Evolutionary conservation across 345 rosid genomes (phyloP), one percentile per base, ranked within the genome.

Genomic region (Sisymbrium altissimum): DNA sequence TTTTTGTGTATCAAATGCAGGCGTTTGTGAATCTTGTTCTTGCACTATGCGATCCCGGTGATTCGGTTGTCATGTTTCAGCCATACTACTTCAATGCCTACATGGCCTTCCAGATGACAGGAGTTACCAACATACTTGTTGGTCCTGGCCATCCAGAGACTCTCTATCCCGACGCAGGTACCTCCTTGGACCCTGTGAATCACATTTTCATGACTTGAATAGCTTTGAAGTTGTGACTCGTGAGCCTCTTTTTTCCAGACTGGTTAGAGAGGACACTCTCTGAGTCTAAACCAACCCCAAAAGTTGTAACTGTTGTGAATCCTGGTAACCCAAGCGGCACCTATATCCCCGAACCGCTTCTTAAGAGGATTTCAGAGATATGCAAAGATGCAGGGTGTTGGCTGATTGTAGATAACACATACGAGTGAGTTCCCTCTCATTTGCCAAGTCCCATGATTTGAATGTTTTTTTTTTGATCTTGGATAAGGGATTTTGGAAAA

Each of bases 71-170:
- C 52, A 88, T 95, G 97, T 95, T 95, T 85, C 87, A 92, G 68
- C 99, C 99, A 13, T 95, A 92, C 83, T 95, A 95, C 84, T 95
- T 95, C 86, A 95, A 95, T 64, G 83, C 99, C 38, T 95, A 92
- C 80, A 95, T 90, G 98, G 84, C 97, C 55, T 92, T 95, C 88
- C 99, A 95, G 84, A 95, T 95, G 97, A 95, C 97, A 5, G 97
- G 97, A 3, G 73, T 95, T 79, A 92, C 97, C 68, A 63, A 92
- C 55, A 95, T 95, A 49, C 35, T 92, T 45, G 96, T 95, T 48
- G 97, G 97, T 67, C 97, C 97, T 81, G 83, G 88, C 64, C 25
- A 76, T 74, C 84, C 92, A 2, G 48, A 79, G 58, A 95, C 89
- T 9, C 96, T 90, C 77, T 66, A 90, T 80, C 99, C 99, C 3